Base-by-base conservation (phyloP, 176 grass and related monocot species). In the Avena sativa region DNA sequence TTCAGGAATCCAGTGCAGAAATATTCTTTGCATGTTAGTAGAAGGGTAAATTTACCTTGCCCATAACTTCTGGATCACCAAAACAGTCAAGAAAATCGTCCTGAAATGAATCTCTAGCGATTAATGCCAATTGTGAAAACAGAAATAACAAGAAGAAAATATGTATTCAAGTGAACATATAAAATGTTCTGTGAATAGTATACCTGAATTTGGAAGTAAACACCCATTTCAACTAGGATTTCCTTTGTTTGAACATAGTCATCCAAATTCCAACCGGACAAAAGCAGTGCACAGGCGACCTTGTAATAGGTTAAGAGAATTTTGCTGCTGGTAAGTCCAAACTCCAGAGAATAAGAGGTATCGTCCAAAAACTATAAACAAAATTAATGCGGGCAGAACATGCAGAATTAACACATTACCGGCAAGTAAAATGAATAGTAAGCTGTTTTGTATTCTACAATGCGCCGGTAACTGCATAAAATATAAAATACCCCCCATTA, bases 1-100 rank as follows among this genome's bases (percentile, higher is more conserved):
- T 81, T 79, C 19, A 4, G 8, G 43, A 83, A 80, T 83, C 19
- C 75, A 90, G 56, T 51, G 12, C 8, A 17, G 40, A 40, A 38
- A 57, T 2, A 60, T 38, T 23, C 1, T 23, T 77, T 76, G n/a
- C 46, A 63, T 62, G 61, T 14, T 61, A 84, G 51, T 46, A 89
- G 5, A 15, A 44, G 16, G 49, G 9, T 50, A 61, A 73, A 78
- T 4, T 34, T 84, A 86, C 95, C 95, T 94, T 94, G 70, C 90
- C 90, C 40, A 91, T 85, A 77, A 92, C 76, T 68, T 83, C 83
- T 69, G 90, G 90, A 86, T 97, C 91, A 78, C 95, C 95, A 74
- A 97, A 97, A 87, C 92, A 94, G 88, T 97, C 95, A 6, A 94
- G 73, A 80, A 88, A 97, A 86, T 97, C 95, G 63, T 97, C 92